phyloP scores from a whole-genome alignment of 345 rosid species.

The Populus alba region DNA sequence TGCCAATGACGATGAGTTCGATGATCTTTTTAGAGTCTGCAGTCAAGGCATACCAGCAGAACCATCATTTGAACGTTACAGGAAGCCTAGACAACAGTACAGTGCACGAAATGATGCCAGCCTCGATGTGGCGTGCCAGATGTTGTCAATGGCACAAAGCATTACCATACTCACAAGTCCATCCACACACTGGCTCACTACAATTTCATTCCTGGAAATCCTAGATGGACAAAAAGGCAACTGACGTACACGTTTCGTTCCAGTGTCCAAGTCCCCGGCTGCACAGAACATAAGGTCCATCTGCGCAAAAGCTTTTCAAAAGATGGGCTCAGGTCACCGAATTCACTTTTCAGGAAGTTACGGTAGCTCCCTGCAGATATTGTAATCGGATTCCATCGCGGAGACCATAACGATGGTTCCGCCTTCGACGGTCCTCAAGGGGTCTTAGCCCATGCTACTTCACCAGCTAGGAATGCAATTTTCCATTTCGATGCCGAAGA shows the following conservation, averaged over 20 bases:
- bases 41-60: background rate
- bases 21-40: background rate
- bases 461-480: background rate
- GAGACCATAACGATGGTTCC: conserved; percentile 12
- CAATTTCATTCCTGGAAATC: background rate
- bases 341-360: conserved; percentile 9
- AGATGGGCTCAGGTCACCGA: conserved; percentile 6
- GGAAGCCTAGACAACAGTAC: background rate
- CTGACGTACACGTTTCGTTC: conserved; percentile 16
- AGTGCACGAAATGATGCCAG: background rate
- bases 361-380: background rate
- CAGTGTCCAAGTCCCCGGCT: background rate
- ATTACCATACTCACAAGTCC: background rate
- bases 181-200: background rate
- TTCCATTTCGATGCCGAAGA: conserved; percentile 30
- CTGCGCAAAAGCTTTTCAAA: background rate
- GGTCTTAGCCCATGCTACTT: conserved; percentile 16
- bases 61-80: background rate
- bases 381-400: conserved; percentile 6
- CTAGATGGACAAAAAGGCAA: conserved; percentile 5
- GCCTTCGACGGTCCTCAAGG: conserved; percentile 19
- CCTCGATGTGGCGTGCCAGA: conserved; percentile 1
- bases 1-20: background rate
- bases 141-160: background rate
- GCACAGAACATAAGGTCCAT: background rate